phyloP scores from a whole-genome alignment of 1,284 basidiomycete species.

The Fomitopsis betulina region DNA sequence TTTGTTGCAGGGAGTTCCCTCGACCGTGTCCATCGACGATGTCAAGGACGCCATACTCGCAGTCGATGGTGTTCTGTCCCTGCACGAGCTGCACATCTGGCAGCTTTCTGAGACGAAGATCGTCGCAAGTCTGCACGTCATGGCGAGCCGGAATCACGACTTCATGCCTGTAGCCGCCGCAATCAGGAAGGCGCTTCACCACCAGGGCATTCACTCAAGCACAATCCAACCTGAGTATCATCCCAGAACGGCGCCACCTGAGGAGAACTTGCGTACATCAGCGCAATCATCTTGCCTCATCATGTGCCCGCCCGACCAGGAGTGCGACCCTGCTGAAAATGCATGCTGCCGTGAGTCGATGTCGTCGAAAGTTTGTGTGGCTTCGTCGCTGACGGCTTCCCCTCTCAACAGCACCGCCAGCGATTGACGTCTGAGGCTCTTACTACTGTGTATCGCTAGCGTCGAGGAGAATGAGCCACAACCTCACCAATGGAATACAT shows the following conservation, averaged over 20 bases:
- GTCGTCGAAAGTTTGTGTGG: background rate
- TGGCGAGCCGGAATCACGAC: conserved; percentile 74
- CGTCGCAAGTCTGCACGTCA: conserved; percentile 94
- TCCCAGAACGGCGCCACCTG: conserved; percentile 32
- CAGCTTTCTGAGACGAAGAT: conserved; percentile 87
- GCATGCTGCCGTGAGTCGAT: conserved; percentile 74
- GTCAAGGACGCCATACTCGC: conserved; percentile 77
- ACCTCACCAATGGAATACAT: background rate
- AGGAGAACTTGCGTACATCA: conserved; percentile 39
- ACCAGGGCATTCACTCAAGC: conserved; percentile 91
- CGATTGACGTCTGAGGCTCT: conserved; percentile 31
- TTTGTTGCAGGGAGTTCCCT: conserved; percentile 93
- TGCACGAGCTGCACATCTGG: conserved; percentile 98
- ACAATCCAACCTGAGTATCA: conserved; percentile 87
- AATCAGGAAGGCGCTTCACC: conserved; percentile 82
- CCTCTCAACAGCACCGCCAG: conserved; percentile 41
- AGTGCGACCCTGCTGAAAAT: conserved; percentile 65
- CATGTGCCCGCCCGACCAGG: conserved; percentile 53
- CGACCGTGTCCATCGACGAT: conserved; percentile 83
- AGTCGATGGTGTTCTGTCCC: conserved; percentile 85
- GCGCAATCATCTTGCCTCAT: conserved; percentile 34
- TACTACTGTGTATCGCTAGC: background rate
- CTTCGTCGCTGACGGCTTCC: background rate
- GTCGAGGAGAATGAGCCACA: background rate
- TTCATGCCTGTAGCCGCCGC: conserved; percentile 90